Evolutionary conservation across 768 basidiomycete genomes (phyloP), one percentile per base, ranked within the genome.

Genomic region (Russula foetens): DNA sequence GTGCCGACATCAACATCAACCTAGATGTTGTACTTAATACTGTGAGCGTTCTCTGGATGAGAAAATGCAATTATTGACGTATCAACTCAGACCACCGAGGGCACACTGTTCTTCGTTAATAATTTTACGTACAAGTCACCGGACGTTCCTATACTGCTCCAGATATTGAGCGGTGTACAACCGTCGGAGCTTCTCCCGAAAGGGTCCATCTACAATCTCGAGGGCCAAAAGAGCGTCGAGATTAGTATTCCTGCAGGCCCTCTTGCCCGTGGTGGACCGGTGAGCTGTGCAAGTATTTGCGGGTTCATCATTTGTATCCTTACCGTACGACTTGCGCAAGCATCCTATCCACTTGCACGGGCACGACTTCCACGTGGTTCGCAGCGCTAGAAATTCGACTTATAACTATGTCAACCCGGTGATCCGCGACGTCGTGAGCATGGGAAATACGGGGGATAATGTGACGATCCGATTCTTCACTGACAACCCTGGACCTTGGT

Each of bases 401-500:
- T 62, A 59, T 26, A 67, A 67, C 50, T 67, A 23, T 15, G 46
- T 58, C 28, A 58, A 66, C 38, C 66, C 66, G 4, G 46, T 58
- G 35, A 4, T 29, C 15, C 64, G 65, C n/a, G 65, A 66, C 48
- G 59, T 61, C 15, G 64, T 66, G 19, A 58, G 38, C 26, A 53
- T 41, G 8, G 52, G 52, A 8, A 5, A 19, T 19, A 1, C 12
- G 1, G 11, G 11, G 28, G 59, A 60, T 7, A 66, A 66, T n/a
- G 62, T 66, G 17, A 62, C 66, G 44, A 59, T 72, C 51, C 63
- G 71, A 19, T 70, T 71, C 52, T 45, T 63, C 1, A 69, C 69
- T 3, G 70, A 70, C 60, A 69, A 53, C n/a, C 52, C 52, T 28
- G 52, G 52, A 8, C 52, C 52, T 17, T 53, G 52, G 52, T 53